A percentile compares a stretch with the other conserved stretches of the same genome.
Conservation (phyloP, 2,329 filamentous ascomycete genomes). For the Chrysoporthe austroafricana region DNA sequence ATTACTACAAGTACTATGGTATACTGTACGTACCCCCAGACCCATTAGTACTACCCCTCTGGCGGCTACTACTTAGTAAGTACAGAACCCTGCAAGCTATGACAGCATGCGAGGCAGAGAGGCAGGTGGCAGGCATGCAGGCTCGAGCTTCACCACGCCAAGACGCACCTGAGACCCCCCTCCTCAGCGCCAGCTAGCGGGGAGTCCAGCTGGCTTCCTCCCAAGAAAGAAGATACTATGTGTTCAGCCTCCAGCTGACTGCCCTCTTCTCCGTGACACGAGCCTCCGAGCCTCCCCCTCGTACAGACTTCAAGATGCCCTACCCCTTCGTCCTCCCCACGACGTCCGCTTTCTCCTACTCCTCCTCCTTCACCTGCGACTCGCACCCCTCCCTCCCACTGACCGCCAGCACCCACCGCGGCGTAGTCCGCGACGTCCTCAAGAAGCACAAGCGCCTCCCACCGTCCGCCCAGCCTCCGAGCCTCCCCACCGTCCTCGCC, state of each 20-base stretch:
- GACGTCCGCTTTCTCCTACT: conserved; percentile 84
- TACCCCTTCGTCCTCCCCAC: conserved; percentile 89
- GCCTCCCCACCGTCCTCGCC: conserved; percentile 71
- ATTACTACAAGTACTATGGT: conserved; percentile 12
- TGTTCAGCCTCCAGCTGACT: not conserved
- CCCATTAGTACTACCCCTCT: too few species aligned
- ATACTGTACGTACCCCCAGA: not conserved
- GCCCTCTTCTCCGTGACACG: not conserved
- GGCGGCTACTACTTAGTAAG: too few species aligned
- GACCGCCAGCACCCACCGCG: conserved; percentile 79
- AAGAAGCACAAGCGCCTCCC: conserved; percentile 91
- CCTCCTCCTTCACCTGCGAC: conserved; percentile 73
- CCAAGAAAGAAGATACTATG: not conserved
- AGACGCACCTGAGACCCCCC: conserved; percentile 10
- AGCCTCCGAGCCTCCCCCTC: conserved; percentile 6
- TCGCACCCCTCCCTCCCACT: conserved; percentile 90
- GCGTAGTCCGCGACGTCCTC: conserved; percentile 78
- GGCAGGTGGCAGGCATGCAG: conserved; percentile 14
- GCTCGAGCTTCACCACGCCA: conserved; percentile 15
- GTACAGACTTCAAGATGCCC: conserved; percentile 65
- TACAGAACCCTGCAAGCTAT: conserved; percentile 20
- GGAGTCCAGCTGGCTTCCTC: not conserved
- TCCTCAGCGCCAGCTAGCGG: not conserved
- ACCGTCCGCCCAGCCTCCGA: conserved; percentile 67
- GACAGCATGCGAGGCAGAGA: conserved; percentile 1